These are phyloP conservation scores for Hypericum androsaemum DNA, from an alignment of 345 rosid genomes.

Conservation along the genomic window DNA sequence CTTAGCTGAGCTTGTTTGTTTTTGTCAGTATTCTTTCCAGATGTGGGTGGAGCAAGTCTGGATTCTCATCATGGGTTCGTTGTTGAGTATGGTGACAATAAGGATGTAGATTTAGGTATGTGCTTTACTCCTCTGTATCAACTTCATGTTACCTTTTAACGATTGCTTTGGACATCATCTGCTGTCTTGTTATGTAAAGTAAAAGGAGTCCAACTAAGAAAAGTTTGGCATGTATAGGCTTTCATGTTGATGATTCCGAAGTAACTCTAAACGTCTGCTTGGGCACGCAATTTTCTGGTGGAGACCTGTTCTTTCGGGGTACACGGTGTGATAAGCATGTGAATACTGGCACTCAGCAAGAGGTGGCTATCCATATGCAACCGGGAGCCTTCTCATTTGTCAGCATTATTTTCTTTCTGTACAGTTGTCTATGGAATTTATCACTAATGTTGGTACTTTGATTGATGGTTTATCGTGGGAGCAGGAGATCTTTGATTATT, in stretches of 20 bases:
- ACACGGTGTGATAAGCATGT: slow-evolving; percentile 81
- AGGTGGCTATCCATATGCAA: slow-evolving; percentile 26
- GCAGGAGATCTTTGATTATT: slow-evolving; percentile 1
- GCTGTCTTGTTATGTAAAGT: not conserved
- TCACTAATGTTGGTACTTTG: too few relatives aligned
- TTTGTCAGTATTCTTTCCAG: slow-evolving; percentile 94
- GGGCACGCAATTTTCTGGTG: slow-evolving; percentile 88
- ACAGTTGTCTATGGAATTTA: too few relatives aligned
- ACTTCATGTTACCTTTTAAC: not conserved
- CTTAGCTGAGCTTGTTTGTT: slow-evolving; percentile 8
- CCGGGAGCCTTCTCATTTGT: too few relatives aligned
- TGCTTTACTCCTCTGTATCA: slow-evolving; percentile 2
- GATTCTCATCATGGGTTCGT: slow-evolving; percentile 98
- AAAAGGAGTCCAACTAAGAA: too few relatives aligned
- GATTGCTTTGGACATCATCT: not conserved
- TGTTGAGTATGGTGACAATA: slow-evolving; percentile 83
- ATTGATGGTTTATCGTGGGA: too few relatives aligned
- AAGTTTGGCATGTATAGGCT: too few relatives aligned
- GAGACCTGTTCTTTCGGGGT: slow-evolving; percentile 82
- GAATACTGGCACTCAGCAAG: slow-evolving; percentile 47
- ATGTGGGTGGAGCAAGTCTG: slow-evolving; percentile 67
- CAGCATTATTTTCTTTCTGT: too few relatives aligned
- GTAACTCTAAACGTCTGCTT: slow-evolving; percentile 83
- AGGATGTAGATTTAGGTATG: slow-evolving; percentile 88
- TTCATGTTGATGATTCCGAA: slow-evolving; percentile 98